Evolutionary conservation across 2,329 filamentous ascomycete species (phyloP).

Genomic region (Epichloe glyceriae): DNA sequence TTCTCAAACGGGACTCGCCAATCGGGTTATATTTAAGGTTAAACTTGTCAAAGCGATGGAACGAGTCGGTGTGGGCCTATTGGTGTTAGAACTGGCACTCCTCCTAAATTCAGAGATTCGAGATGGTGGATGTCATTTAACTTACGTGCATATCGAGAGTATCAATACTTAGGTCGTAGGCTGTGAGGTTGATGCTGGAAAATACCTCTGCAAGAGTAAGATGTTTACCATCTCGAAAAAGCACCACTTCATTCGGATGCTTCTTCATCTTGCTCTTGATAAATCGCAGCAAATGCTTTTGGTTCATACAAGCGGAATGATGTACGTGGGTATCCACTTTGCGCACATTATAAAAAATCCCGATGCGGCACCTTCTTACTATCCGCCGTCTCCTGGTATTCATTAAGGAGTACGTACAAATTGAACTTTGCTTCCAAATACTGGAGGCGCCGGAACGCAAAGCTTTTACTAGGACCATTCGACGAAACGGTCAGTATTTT

Average conservation of each 20-base stretch:
- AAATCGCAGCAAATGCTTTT: conserved; percentile 94
- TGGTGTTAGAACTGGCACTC: not conserved
- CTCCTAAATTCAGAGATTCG: not conserved
- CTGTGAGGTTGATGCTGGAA: conserved; percentile 91
- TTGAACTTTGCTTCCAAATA: conserved; percentile 98
- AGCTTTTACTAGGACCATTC: conserved; percentile 91
- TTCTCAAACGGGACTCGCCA: conserved; percentile 84
- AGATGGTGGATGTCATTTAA: too few relatives aligned
- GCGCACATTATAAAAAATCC: conserved; percentile 95
- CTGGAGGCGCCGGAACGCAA: conserved; percentile 85
- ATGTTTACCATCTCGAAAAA: conserved; percentile 84
- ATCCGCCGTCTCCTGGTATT: conserved; percentile 95
- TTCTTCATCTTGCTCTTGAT: conserved; percentile 99
- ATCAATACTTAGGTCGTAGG: conserved; percentile 95
- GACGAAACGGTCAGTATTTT: conserved; percentile 78
- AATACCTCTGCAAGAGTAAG: conserved; percentile 89
- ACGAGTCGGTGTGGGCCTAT: conserved; percentile 88
- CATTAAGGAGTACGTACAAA: conserved; percentile 82
- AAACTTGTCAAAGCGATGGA: conserved; percentile 99
- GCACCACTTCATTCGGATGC: conserved; percentile 81
- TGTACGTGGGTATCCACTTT: conserved; percentile 99
- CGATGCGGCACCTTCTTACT: conserved; percentile 95
- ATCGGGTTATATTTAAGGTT: conserved; percentile 98
- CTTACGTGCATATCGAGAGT: conserved; percentile 95
- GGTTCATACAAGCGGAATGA: conserved; percentile 98